Evolutionary conservation across 805 yeast species (phyloP).

Genomic region (Kregervanrija fluxuum): DNA sequence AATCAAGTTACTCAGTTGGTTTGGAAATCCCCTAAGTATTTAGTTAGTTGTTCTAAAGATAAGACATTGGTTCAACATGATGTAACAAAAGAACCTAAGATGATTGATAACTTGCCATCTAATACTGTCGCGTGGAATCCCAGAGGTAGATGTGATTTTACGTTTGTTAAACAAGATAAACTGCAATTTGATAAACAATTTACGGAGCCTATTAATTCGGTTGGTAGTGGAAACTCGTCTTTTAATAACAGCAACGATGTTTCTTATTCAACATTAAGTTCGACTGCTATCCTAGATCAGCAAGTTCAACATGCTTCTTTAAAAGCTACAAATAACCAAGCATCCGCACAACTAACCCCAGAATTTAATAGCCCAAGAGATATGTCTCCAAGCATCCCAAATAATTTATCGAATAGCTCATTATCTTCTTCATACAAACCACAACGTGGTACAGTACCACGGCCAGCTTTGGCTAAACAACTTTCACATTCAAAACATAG

Average conservation of each 20-base stretch:
- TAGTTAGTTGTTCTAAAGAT: conserved; percentile 49
- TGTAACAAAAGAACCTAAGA: conserved; percentile 33
- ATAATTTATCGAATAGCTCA: no score
- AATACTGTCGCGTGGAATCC: conserved; percentile 54
- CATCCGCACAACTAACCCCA: no score
- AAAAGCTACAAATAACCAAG: no score
- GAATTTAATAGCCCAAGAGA: no score
- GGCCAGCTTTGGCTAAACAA: conserved; percentile 14
- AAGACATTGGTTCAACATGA: conserved; percentile 41
- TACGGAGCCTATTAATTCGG: neutral
- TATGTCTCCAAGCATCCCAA: no score
- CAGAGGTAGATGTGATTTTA: conserved; percentile 36
- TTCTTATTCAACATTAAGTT: no score
- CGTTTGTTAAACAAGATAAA: conserved; percentile 45
- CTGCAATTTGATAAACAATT: conserved; percentile 30
- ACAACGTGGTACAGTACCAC: conserved; percentile 9
- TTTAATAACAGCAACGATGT: no score
- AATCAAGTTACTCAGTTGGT: conserved; percentile 50
- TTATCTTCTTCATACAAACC: conserved; percentile 6
- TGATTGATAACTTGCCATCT: conserved; percentile 44
- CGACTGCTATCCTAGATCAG: no score
- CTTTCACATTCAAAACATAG: conserved; percentile 9
- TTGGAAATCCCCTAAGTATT: conserved; percentile 39
- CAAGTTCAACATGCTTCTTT: no score
- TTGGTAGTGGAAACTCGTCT: no score